phyloP scores from a whole-genome alignment of 2,329 filamentous ascomycete genomes.

The Cordyceps tenuipes region DNA sequence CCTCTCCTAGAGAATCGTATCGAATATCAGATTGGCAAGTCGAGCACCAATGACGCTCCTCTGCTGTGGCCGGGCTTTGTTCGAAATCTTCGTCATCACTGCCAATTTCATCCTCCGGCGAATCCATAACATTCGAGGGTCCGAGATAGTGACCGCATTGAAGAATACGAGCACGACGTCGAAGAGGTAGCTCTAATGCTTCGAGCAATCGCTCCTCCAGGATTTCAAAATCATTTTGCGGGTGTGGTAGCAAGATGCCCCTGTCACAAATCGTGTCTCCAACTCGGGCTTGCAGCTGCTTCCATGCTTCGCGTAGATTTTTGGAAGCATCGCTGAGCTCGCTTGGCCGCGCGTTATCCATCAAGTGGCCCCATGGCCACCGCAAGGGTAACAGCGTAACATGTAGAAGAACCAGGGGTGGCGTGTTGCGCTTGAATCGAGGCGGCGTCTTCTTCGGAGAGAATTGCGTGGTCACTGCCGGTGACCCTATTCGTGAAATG shows the following conservation, averaged over 20 bases:
- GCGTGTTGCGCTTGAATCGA: constrained; percentile 47
- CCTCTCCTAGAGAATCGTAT: constrained; percentile 43
- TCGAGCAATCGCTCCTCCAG: constrained; percentile 71
- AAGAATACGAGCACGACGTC: constrained; percentile 57
- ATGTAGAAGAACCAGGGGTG: constrained; percentile 69
- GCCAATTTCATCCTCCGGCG: constrained; percentile 36
- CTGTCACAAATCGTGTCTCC: constrained; percentile 66
- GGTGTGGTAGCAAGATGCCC: constrained; percentile 68
- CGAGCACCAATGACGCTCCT: constrained; percentile 46
- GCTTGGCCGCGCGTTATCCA: constrained; percentile 34
- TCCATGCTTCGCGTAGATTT: constrained; percentile 54
- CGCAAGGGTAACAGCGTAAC: constrained; percentile 66
- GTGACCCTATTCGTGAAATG: constrained; percentile 50
- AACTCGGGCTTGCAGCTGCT: constrained; percentile 59
- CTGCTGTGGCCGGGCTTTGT: constrained; percentile 14
- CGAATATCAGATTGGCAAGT: constrained; percentile 48
- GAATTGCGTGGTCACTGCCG: constrained; percentile 41
- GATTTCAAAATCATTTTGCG: constrained; percentile 70
- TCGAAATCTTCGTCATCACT: constrained; percentile 37
- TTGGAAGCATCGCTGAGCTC: constrained; percentile 40
- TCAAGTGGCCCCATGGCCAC: constrained; percentile 53
- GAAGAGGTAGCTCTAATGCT: constrained; percentile 60
- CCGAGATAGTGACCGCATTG: constrained; percentile 71
- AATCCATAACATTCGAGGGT: constrained; percentile 41
- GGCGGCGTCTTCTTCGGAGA: constrained; percentile 51